Conservation (phyloP, 768 basidiomycete species). For the Lentinus brumalis region DNA sequence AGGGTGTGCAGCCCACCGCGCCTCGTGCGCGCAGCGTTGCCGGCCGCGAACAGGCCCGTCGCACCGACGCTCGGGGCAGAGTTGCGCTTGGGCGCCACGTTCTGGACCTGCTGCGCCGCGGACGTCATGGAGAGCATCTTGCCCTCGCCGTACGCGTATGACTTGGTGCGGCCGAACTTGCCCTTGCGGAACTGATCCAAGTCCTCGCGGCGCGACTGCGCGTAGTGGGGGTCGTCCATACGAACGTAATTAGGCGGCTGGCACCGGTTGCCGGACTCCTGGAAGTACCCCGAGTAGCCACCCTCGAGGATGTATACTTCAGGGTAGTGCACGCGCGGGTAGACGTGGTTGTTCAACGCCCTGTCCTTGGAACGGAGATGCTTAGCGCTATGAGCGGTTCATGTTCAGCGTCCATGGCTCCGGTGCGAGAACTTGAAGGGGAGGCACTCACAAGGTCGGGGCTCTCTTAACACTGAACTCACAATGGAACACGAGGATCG, state of each 20-base stretch:
- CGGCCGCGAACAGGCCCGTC: constrained; percentile 65
- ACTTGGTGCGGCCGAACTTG: constrained; percentile 88
- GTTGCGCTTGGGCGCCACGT: constrained; percentile 54
- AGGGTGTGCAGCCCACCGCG: constrained; percentile 64
- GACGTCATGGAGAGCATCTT: constrained; percentile 42
- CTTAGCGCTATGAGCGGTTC: constrained; percentile 67
- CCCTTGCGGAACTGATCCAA: constrained; percentile 89
- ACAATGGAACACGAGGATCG: constrained; percentile 93
- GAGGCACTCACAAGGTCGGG: constrained; percentile 81
- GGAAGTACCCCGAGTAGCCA: constrained; percentile 90
- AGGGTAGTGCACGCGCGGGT: constrained; percentile 93
- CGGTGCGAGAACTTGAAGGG: not conserved
- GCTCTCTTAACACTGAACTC: constrained; percentile 96
- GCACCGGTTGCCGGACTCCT: constrained; percentile 67
- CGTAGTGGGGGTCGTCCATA: constrained; percentile 93
- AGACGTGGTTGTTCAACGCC: constrained; percentile 81
- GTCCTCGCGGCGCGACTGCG: constrained; percentile 78
- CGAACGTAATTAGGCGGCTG: constrained; percentile 81
- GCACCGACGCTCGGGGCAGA: constrained; percentile 55
- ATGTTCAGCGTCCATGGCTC: not conserved
- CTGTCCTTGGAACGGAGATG: constrained; percentile 91
- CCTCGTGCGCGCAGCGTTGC: constrained; percentile 65
- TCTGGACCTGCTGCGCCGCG: constrained; percentile 37
- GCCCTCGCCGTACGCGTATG: constrained; percentile 89
- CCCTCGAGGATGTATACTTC: constrained; percentile 98